Evolutionary conservation across 164 flowering plant genomes (phyloP).

Genomic region (Nelumbo lutea): DNA sequence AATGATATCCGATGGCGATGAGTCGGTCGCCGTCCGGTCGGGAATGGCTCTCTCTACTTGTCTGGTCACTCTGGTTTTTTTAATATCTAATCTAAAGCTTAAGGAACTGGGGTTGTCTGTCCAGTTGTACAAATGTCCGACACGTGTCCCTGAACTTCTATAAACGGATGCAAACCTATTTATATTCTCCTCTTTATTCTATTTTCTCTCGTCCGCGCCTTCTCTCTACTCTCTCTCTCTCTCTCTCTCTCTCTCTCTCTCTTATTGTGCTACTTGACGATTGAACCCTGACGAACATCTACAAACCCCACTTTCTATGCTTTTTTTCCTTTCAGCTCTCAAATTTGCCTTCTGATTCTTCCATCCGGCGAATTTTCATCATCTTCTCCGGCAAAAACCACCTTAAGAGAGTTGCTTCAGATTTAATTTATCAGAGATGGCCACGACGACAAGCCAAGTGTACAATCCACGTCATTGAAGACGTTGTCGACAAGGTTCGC

Average conservation of each 20-base stretch:
- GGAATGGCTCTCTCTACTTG: too few species aligned
- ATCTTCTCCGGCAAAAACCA: background rate
- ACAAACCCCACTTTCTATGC: conserved; percentile 1
- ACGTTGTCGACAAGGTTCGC: conserved; percentile 80
- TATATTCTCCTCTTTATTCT: conserved; percentile 62
- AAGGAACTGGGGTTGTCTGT: too few species aligned
- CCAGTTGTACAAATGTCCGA: conserved; percentile 22
- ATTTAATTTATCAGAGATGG: conserved; percentile 26
- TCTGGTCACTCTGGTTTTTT: too few species aligned
- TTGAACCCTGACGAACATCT: conserved; percentile 14
- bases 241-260: conserved; percentile 3
- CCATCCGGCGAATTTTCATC: background rate
- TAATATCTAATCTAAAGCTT: too few species aligned
- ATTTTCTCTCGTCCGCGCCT: conserved; percentile 34
- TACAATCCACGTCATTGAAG: conserved; percentile 84
- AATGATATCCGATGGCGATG: too few species aligned
- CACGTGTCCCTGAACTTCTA: conserved; percentile 41
- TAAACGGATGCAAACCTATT: conserved; percentile 92
- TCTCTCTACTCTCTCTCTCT: too few species aligned
- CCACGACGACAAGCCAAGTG: conserved; percentile 56
- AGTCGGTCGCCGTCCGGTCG: too few species aligned
- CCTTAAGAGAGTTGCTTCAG: background rate
- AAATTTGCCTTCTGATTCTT: conserved; percentile 3
- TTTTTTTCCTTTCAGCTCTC: conserved; percentile 3
- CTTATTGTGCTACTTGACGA: background rate